Evolutionary conservation across 305 asterid species (phyloP), one percentile per base, ranked within the genome.

Genomic region (Fraxinus sp.): DNA sequence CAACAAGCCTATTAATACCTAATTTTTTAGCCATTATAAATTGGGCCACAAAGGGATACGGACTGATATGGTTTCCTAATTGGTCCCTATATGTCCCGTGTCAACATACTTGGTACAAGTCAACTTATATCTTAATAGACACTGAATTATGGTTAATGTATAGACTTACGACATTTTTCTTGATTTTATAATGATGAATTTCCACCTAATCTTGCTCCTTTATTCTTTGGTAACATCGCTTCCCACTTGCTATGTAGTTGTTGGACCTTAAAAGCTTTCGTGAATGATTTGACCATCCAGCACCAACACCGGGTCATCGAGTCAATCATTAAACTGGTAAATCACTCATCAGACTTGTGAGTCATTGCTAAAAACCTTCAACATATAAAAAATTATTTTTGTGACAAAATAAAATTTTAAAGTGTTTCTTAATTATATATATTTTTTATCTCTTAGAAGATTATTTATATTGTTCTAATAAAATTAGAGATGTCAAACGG

Each of bases 201-300:
- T 84, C 80, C 49, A 88, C 91, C 92, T 88, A 88, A 89, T 76
- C 87, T 81, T 55, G 39, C 24, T 80, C 30, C 13, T 30, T 73
- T 83, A 10, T 55, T 30, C 59, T 44, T 71, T 71, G 32, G 32
- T 24, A 24, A 24, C n/a, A 24, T 26, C n/a, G 7, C 18, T 66
- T 62, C 13, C 59, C 2, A 4, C 59, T 49, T 49, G n/a, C 57
- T 49, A 14, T 49, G 18, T 14, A 49, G 59, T 5, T 14, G 59
- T 49, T 49, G 18, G 59, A 49, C 1, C 18, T 49, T 16, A 49
- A 3, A 13, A 49, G 59, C 5, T 14, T 46, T 49, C 59, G n/a
- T 49, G 59, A 49, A 49, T 49, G 18, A 49, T 49, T 49, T 49
- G 59, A 49, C 20, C 44, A 37, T 0, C 2, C 7, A 4, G n/a